These are phyloP conservation scores for Hypoxylon rubiginosum DNA, from an alignment of 2,329 filamentous ascomycete genomes.

Conservation along the genomic window DNA sequence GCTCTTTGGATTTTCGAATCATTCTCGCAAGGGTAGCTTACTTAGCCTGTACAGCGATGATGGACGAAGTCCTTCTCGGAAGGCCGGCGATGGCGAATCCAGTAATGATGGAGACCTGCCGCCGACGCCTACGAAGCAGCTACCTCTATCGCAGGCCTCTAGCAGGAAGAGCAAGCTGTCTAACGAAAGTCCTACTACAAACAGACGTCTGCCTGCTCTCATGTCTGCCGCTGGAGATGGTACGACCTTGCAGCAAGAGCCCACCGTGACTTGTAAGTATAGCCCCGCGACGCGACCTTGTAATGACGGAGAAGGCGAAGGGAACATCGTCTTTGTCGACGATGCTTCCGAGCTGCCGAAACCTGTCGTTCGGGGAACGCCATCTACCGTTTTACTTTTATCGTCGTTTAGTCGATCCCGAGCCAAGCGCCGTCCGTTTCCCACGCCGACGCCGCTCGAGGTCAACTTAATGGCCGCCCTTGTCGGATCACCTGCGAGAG, in stretches of 20 bases:
- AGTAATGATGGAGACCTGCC: conserved; percentile 78
- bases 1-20: conserved; percentile 71
- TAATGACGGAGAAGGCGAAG: conserved; percentile 33
- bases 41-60: conserved; percentile 87
- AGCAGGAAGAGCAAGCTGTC: conserved; percentile 54
- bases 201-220: conserved; percentile 59
- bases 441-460: conserved; percentile 54
- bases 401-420: conserved; percentile 57
- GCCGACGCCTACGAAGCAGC: conserved; percentile 92
- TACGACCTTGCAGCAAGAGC: conserved; percentile 43
- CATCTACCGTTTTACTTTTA: conserved; percentile 53
- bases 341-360: conserved; percentile 49
- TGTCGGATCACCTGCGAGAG: conserved; percentile 53
- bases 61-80: conserved; percentile 66
- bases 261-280: conserved; percentile 60
- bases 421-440: conserved; percentile 51
- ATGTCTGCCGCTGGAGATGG: conserved; percentile 57
- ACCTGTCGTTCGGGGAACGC: conserved; percentile 52
- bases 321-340: conserved; percentile 38
- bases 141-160: conserved; percentile 56
- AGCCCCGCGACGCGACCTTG: conserved; percentile 44
- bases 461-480: conserved; percentile 42
- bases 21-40: conserved; percentile 75
- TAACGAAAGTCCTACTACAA: conserved; percentile 63
- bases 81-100: conserved; percentile 48